A percentile compares a stretch with the other conserved stretches of the same genome.
These are phyloP conservation scores for Lepiota subincarnata DNA, from an alignment of 768 basidiomycete species.

Conservation along the genomic window DNA sequence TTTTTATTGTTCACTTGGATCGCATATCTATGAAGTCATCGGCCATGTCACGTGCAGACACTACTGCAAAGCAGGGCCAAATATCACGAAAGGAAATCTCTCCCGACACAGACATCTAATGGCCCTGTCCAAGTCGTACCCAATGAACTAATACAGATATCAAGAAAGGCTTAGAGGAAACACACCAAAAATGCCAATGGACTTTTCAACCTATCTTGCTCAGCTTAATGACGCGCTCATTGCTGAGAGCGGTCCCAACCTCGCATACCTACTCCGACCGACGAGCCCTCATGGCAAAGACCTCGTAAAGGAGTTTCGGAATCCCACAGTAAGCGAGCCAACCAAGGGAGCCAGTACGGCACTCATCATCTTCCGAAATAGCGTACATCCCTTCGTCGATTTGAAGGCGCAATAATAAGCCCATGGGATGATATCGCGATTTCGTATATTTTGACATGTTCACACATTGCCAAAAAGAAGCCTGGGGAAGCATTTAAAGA, in stretches of 20 bases:
- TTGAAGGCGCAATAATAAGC: conserved; percentile 58
- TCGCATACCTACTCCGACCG: conserved; percentile 73
- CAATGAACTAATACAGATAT: no score
- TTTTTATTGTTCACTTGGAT: no score
- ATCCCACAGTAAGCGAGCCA: conserved; percentile 36
- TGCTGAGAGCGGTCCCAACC: conserved; percentile 60
- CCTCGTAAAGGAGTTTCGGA: conserved; percentile 67
- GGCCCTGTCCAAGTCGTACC: no score
- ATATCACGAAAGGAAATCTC: not conserved
- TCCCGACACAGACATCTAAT: no score
- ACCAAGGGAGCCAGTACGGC: not conserved
- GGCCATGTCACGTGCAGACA: not conserved
- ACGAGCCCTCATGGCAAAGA: conserved; percentile 76
- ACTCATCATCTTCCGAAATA: conserved; percentile 16
- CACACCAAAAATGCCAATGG: conserved; percentile 34
- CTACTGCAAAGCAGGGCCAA: not conserved
- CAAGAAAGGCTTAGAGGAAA: no score
- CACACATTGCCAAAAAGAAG: conserved; percentile 63
- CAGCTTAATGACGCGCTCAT: conserved; percentile 60
- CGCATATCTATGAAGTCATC: not conserved
- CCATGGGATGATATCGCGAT: conserved; percentile 89
- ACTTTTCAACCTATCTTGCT: conserved; percentile 56
- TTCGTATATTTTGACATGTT: conserved; percentile 74
- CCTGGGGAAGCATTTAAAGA: conserved; percentile 77
- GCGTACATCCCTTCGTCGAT: conserved; percentile 38